Base-by-base conservation (phyloP, 2,329 filamentous ascomycete species). In the Verticillium albo-atrum region DNA sequence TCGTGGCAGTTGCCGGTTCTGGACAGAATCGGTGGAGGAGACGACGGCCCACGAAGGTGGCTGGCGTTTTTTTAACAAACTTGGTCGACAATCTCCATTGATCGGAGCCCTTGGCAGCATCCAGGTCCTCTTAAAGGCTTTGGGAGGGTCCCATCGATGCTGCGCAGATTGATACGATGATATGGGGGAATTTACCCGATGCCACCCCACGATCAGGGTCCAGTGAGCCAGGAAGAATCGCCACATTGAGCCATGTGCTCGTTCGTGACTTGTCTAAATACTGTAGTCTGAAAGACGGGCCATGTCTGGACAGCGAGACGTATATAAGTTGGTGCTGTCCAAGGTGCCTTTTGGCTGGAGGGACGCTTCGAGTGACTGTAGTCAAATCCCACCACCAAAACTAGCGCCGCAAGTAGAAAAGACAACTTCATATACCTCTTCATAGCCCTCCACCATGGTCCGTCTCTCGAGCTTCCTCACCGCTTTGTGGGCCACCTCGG, bases 121-220 rank as follows among this genome's bases (percentile, higher is more conserved):
- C 20, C 20, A 50, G 42, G 20, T 20, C 20, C 7, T 4, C 9
- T 23, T 26, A 37, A 35, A 30, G 28, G 14, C 26, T 37, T 47
- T n/a, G 27, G 47, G 26, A 34, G 54, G 25, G 56, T 57, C 20
- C 20, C 59, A 51, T 56, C 26, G 25, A 30, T 30, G 58, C n/a
- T 27, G 51, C 54, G 28, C 10, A 30, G 14, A 26, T 57, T 58
- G 42, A 57, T 58, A 51, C 55, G 32, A 26, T 50, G 34, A 17
- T 58, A 58, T 58, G 34, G 54, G 17, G 25, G 35, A 28, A 50
- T 56, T 58, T 61, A 61, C 32, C 61, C 61, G 54, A 52, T 10
- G 15, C 53, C 51, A 17, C 42, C 28, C 27, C 7, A 26, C 23
- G 54, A 34, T 54, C 27, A 37, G 53, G 27, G 30, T 50, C 37